Conservation (phyloP, 2,329 filamentous ascomycete species). For the Xylaria sp. region DNA sequence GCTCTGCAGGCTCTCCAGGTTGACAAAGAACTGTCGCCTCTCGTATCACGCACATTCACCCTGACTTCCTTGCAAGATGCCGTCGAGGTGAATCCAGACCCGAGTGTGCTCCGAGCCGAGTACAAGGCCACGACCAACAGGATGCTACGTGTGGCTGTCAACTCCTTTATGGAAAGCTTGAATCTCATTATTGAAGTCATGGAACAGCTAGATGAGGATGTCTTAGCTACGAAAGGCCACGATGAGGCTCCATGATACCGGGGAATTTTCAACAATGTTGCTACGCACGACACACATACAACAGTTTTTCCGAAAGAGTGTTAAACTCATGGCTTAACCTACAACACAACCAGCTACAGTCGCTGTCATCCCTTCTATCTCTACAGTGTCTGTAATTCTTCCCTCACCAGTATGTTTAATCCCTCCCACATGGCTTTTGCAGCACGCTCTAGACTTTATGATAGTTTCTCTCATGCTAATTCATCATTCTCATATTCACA, state of each 20-base stretch:
- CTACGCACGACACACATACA: neutral
- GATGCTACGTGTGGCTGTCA: constrained; percentile 95
- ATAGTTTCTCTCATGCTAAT: neutral
- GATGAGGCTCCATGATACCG: neutral
- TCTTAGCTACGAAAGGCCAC: constrained; percentile 61
- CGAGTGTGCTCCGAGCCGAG: constrained; percentile 71
- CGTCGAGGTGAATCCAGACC: constrained; percentile 42
- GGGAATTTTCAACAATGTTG: neutral
- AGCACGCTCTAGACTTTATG: neutral
- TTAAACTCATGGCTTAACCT: neutral
- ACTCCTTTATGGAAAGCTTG: constrained; percentile 93
- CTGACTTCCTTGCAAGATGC: constrained; percentile 54
- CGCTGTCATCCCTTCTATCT: neutral
- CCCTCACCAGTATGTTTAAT: neutral
- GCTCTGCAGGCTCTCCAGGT: constrained; percentile 82
- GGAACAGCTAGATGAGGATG: constrained; percentile 88
- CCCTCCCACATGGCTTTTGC: neutral
- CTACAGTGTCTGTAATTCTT: neutral
- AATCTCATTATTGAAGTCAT: constrained; percentile 87
- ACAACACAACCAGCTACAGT: neutral
- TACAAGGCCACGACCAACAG: constrained; percentile 93
- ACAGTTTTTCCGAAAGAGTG: neutral
- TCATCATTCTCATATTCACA: neutral
- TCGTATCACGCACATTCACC: constrained; percentile 78
- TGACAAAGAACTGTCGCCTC: constrained; percentile 87